Evolutionary conservation across 2,329 filamentous ascomycete species (phyloP), one percentile per base, ranked within the genome.

Genomic region (Aspergillus niger): DNA sequence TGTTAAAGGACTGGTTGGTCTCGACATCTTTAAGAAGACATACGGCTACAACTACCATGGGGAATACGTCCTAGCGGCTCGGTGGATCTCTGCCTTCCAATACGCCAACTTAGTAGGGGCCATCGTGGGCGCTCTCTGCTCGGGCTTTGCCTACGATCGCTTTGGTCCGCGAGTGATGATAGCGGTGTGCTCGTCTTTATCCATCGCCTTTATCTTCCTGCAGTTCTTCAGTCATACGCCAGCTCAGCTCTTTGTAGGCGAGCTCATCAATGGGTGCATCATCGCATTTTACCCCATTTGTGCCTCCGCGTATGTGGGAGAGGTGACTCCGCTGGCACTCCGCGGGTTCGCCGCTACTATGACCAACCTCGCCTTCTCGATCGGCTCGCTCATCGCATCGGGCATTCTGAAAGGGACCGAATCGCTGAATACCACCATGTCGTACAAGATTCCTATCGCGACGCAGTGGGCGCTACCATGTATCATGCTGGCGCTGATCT

Each of bases 171-270:
- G 69, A 5, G 41, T 60, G 17, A 70, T 70, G 63, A 64, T 73
- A 36, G 64, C 64, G 10, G 55, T 63, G 24, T 73, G 70, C 57
- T 72, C 65, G 0, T 39, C 63, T 8, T 28, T 65, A 11, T 73
- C 72, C 8, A 79, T 80, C 11, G 79, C 74, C 1, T 81, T 87
- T 43, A 81, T 88, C 59, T 88, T 87, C 69, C 82, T 88, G 58
- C 85, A 87, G 64, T 87, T 88, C 76, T 88, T 87, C 66, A 84
- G 85, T 11, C 80, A 81, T 2, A 83, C 81, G 0, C 77, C 87
- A 11, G 68, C 79, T 7, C 81, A 83, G 11, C 77, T 89, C 2
- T 80, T 87, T n/a, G 83, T 83, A 2, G 84, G 85, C 28, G 85
- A 89, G 76, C 76, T 89, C 2, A 77, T 89, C 0, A 83, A 83